Evolutionary conservation across 108 stramenopile species (phyloP).

Genomic region (Nannochloropsis gaditana): DNA sequence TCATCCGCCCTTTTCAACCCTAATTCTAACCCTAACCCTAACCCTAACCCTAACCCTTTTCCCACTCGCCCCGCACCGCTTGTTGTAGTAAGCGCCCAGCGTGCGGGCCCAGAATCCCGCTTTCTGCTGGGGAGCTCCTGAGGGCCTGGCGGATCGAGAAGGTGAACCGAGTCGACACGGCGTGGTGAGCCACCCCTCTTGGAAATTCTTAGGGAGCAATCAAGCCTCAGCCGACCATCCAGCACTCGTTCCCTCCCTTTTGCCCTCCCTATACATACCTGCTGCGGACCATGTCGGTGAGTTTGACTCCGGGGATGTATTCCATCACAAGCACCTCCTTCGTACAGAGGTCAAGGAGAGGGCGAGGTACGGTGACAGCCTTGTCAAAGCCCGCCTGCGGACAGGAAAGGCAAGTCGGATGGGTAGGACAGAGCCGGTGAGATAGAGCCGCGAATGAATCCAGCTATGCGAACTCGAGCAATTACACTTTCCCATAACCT

Average conservation of each 20-base stretch:
- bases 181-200: background rate
- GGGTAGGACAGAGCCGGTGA: background rate
- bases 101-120: background rate
- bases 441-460: too few relatives aligned
- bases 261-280: constrained; percentile 28
- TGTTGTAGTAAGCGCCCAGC: background rate
- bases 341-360: constrained; percentile 33
- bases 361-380: background rate
- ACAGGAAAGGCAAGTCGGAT: background rate
- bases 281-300: constrained; percentile 51
- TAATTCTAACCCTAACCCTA: too few relatives aligned
- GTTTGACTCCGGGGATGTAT: constrained; percentile 49
- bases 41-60: background rate
- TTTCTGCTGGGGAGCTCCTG: constrained; percentile 1
- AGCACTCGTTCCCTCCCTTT: constrained; percentile 28
- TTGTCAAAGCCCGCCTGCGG: background rate
- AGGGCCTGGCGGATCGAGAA: constrained; percentile 4
- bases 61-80: background rate
- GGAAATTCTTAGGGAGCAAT: background rate
- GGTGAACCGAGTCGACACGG: background rate
- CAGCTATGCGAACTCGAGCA: too few relatives aligned
- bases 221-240: background rate
- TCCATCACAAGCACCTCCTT: constrained; percentile 51
- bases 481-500: too few relatives aligned
- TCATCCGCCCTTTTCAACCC: too few relatives aligned